Base-by-base conservation (phyloP, 2,329 filamentous ascomycete genomes). In the Colletotrichum karsti region DNA sequence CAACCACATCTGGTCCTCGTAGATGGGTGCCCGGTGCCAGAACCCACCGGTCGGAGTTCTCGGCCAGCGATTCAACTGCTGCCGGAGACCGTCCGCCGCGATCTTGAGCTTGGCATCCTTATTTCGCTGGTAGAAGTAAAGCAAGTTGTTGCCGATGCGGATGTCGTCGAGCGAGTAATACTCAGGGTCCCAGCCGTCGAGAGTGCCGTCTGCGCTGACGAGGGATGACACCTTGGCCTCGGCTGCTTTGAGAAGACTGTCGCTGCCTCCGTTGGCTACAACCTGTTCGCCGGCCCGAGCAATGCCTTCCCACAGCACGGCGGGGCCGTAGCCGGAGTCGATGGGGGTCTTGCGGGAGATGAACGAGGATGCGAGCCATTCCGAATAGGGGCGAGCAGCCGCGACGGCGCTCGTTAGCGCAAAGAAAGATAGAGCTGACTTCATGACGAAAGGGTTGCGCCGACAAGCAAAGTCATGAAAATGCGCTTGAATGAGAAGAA, bases 1-100 rank as follows among this genome's bases (percentile, higher is more conserved):
- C 0, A 89, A 79, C 86, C 87, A 88, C 86, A 88, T 87, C 72
- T 88, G 84, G 69, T 87, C 81, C 18, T 78, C 79, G 69, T 86
- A 87, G 2, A 78, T 76, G 0, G 64, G 64, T 26, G 64, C 64
- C 2, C 76, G 72, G 71, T 88, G 86, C 85, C 85, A 88, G 78
- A 88, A 87, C 1, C 86, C 87, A 10, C 86, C 86, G 1, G 78
- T 73, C 0, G 82, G 74, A 0, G 83, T 89, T 10, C 86, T 79
- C 6, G 84, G 85, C 69, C 85, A 84, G 30, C 79, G 74, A 66
- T 86, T 75, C 7, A 88, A 72, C 70, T 86, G 83, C 24, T 76
- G 71, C 7, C 84, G 78, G 37, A 89, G 77, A 4, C 78, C 77
- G 4, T 80, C 80, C 2, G 85, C 84, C 0, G 85, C 86, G 6